Conservation (phyloP, 2,329 filamentous ascomycete genomes). For the Teratosphaeria viscida region DNA sequence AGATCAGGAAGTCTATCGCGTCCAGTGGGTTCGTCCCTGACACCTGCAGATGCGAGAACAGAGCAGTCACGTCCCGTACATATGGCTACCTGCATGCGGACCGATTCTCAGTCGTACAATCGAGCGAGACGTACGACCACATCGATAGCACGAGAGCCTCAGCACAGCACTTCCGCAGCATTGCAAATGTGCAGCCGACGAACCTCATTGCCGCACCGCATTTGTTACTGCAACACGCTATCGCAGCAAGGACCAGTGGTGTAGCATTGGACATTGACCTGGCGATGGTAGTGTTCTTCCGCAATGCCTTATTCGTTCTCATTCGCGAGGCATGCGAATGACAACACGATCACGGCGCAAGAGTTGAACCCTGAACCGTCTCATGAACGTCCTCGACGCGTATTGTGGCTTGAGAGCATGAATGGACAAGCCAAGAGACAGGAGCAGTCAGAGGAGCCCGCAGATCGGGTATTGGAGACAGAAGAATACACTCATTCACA, state of each 20-base stretch:
- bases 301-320: slow-evolving; percentile 23
- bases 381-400: slow-evolving; percentile 10
- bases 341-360: slow-evolving; percentile 9
- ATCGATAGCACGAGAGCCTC: slow-evolving; percentile 2
- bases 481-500: slow-evolving; percentile 20
- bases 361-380: slow-evolving; percentile 15
- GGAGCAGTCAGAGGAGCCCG: slow-evolving; percentile 18
- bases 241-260: not conserved
- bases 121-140: not conserved
- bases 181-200: not conserved
- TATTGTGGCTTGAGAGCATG: slow-evolving; percentile 13
- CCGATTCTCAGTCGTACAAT: not conserved
- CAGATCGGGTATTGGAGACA: slow-evolving; percentile 9
- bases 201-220: not conserved
- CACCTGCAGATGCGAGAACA: not conserved
- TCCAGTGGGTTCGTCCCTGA: not conserved
- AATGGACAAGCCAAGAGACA: slow-evolving; percentile 18
- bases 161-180: not conserved
- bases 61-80: not conserved
- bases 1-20: not conserved
- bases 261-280: not conserved
- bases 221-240: not conserved
- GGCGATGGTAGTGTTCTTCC: not conserved
- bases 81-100: slow-evolving; percentile 1
- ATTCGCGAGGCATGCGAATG: slow-evolving; percentile 16